Percentiles rank a stretch among this genome's conserved stretches.
Conservation (phyloP, 1,284 basidiomycete genomes). For the Pyrrhoderma noxium region DNA sequence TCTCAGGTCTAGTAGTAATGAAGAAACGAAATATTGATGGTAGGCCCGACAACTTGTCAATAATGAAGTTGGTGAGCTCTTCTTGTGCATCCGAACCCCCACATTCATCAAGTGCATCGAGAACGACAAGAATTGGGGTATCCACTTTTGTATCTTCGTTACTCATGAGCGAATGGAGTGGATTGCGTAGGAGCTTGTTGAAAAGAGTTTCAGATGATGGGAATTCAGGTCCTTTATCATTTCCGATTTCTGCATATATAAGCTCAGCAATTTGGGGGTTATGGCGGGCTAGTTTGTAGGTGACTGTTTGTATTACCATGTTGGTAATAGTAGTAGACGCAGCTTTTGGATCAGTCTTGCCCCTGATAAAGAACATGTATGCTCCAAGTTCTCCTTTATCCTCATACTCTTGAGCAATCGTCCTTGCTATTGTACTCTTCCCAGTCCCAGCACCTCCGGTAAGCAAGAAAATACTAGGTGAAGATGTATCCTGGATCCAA, state of each 20-base stretch:
- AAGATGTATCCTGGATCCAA: not conserved
- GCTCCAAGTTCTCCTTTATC: not conserved
- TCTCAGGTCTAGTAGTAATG: not conserved
- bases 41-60: not conserved
- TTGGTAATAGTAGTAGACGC: too few relatives aligned
- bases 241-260: not conserved
- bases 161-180: not conserved
- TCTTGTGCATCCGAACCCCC: not conserved
- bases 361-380: not conserved
- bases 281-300: too few relatives aligned
- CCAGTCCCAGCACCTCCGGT: constrained; percentile 6
- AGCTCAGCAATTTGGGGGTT: too few relatives aligned
- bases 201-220: not conserved
- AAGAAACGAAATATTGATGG: not conserved
- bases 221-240: not conserved
- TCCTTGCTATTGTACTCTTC: constrained; percentile 7
- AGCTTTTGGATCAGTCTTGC: not conserved
- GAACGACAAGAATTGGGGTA: not conserved
- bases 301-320: too few relatives aligned
- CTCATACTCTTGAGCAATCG: not conserved
- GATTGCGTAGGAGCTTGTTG: not conserved
- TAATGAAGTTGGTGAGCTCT: not conserved
- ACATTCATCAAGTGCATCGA: constrained; percentile 1
- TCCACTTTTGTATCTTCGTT: not conserved
- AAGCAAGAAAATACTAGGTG: constrained; percentile 5